Base-by-base conservation (phyloP, 2,329 filamentous ascomycete species). In the Monosporascus sp. region DNA sequence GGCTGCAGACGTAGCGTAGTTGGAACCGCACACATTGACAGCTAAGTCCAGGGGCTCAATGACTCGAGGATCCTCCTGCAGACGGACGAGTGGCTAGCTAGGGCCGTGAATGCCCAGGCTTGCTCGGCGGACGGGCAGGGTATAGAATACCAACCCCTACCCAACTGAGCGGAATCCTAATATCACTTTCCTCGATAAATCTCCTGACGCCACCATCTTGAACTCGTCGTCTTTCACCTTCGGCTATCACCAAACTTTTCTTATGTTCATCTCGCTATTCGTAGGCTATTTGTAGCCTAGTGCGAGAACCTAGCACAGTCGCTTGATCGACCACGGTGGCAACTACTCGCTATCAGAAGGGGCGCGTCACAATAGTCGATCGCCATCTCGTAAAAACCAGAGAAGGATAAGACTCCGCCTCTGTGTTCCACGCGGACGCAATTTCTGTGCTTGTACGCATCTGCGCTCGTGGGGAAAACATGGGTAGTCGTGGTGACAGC, bases 381-480 rank as follows among this genome's bases (percentile, higher is more conserved):
- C 49, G 53, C 52, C 54, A 45, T 51, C 41, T 50, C 54, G 57
- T 59, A 55, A 54, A 54, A 61, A 27, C 43, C 20, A 46, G 43
- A 46, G 43, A 57, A 54, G 57, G 60, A 54, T 55, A 57, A 50
- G 56, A 51, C 56, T 64, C 59, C 61, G 60, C 66, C 67, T 73
- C 66, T 68, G 62, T 66, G 60, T 57, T 58, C 64, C 65, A 65
- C 60, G 69, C 68, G 66, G 68, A 65, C 62, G 68, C 64, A n/a
- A 69, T 68, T 62, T 14, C 60, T 69, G 67, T 69, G 63, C 62
- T 71, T 73, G 73, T 73, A 70, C 70, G 54, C 67, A 61, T 58
- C 61, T 61, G 63, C 61, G 66, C 66, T 68, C 66, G 65, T 70
- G 67, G 66, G 65, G 65, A 63, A 70, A 69, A 65, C 62, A 69